Conservation (phyloP, 2,329 filamentous ascomycete genomes). For the Trichophyton simii region DNA sequence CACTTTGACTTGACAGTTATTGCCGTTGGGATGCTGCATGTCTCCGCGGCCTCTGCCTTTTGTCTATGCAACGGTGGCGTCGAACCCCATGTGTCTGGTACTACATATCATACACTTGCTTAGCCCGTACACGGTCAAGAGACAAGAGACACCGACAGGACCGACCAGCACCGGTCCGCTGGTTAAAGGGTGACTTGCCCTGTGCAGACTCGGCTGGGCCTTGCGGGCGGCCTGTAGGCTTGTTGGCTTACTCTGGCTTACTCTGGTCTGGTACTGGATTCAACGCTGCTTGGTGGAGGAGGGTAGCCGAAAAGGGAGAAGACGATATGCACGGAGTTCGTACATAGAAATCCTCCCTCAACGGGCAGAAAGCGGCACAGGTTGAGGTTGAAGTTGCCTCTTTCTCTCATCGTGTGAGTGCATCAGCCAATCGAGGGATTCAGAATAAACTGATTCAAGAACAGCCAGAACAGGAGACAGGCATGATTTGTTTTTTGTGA, state of each 20-base stretch:
- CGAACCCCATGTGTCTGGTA: slow-evolving; percentile 1
- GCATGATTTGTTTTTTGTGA: not conserved
- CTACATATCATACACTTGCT: not conserved
- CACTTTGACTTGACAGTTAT: not conserved
- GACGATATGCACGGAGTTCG: not conserved
- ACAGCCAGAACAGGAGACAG: not conserved
- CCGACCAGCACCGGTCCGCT: not conserved
- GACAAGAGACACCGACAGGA: not conserved
- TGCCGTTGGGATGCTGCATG: not conserved
- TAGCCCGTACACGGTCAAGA: not conserved
- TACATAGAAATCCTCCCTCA: not conserved
- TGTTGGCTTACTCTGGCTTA: not conserved
- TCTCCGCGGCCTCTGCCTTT: not conserved
- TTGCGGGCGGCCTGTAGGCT: not conserved
- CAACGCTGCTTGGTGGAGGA: not conserved
- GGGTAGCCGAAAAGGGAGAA: not conserved
- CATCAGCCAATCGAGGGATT: not conserved
- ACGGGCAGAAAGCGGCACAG: not conserved
- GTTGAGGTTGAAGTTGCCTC: not conserved
- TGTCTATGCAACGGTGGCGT: not conserved
- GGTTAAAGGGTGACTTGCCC: not conserved
- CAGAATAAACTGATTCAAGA: not conserved
- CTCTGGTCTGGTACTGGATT: not conserved
- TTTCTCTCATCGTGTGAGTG: not conserved
- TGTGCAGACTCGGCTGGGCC: not conserved